These are phyloP conservation scores for Halophytophthora polymorphica DNA, from an alignment of 352 stramenopile genomes.

Conservation along the genomic window DNA sequence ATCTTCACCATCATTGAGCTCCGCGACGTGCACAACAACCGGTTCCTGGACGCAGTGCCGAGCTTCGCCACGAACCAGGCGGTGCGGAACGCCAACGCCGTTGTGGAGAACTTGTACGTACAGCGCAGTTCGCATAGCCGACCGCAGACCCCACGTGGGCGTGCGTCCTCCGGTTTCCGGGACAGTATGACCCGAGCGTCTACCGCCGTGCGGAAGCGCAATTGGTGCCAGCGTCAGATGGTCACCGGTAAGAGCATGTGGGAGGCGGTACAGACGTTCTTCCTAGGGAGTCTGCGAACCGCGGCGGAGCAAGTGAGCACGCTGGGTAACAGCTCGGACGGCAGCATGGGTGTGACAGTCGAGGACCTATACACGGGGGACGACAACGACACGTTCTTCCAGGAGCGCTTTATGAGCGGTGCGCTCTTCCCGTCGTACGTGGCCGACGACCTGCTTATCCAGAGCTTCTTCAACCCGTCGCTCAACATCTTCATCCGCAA, in stretches of 20 bases:
- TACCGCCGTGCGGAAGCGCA: constrained; percentile 33
- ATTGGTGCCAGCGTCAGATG: constrained; percentile 44
- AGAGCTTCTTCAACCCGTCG: constrained; percentile 86
- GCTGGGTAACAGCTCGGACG: constrained; percentile 22
- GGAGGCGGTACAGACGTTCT: constrained; percentile 51
- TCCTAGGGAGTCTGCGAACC: constrained; percentile 58
- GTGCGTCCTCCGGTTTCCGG: constrained; percentile 12
- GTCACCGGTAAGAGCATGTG: constrained; percentile 26
- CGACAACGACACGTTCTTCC: constrained; percentile 81
- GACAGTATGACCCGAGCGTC: constrained; percentile 26
- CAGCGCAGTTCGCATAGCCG: constrained; percentile 26
- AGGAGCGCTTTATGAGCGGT: constrained; percentile 83
- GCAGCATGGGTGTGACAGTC: constrained; percentile 9
- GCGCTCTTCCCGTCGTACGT: constrained; percentile 80
- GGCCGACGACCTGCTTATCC: constrained; percentile 77
- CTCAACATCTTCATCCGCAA: constrained; percentile 83
- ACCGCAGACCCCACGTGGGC: constrained; percentile 17
- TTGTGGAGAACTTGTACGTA: constrained; percentile 13
- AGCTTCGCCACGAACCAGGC: constrained; percentile 41
- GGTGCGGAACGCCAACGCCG: constrained; percentile 12
- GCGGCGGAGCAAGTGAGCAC: constrained; percentile 47
- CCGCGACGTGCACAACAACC: constrained; percentile 81
- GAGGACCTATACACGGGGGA: constrained; percentile 35
- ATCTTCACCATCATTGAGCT: constrained; percentile 88
- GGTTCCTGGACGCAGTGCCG: constrained; percentile 72